phyloP scores from a whole-genome alignment of 305 asterid genomes.

The Solanum aculeatissimum region DNA sequence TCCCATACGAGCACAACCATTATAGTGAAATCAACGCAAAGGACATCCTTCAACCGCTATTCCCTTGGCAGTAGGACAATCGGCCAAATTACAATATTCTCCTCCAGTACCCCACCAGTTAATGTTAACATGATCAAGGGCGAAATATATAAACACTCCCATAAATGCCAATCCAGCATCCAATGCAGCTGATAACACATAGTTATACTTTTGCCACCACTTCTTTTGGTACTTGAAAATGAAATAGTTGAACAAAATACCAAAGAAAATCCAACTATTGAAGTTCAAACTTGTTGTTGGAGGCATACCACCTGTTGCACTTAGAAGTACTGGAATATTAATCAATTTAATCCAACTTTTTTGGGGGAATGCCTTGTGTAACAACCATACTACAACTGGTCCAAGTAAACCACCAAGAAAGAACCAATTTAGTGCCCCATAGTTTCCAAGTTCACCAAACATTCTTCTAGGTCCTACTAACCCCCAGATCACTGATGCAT shows the following conservation, averaged over 20 bases:
- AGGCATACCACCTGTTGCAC: slow-evolving; percentile 72
- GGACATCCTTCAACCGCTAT: slow-evolving; percentile 46
- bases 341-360: slow-evolving; percentile 60
- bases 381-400: slow-evolving; percentile 48
- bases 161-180: slow-evolving; percentile 80
- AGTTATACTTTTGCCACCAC: slow-evolving; percentile 88
- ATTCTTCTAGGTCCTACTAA: slow-evolving; percentile 61
- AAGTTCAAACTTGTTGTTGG: slow-evolving; percentile 70
- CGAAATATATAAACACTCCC: slow-evolving; percentile 58
- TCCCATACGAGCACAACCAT: background rate
- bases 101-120: slow-evolving; percentile 65
- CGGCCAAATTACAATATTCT: slow-evolving; percentile 65
- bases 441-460: slow-evolving; percentile 58
- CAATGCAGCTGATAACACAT: slow-evolving; percentile 61
- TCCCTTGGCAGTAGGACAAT: slow-evolving; percentile 70
- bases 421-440: slow-evolving; percentile 62
- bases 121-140: slow-evolving; percentile 22
- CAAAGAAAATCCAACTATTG: slow-evolving; percentile 67
- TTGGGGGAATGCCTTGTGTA: slow-evolving; percentile 42
- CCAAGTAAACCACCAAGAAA: slow-evolving; percentile 56
- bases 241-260: slow-evolving; percentile 53
- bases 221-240: slow-evolving; percentile 50
- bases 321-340: slow-evolving; percentile 72
- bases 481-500: slow-evolving; percentile 88
- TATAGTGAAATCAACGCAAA: slow-evolving; percentile 7